Evolutionary conservation across 345 rosid species (phyloP).

Genomic region (Eutrema heterophyllum): DNA sequence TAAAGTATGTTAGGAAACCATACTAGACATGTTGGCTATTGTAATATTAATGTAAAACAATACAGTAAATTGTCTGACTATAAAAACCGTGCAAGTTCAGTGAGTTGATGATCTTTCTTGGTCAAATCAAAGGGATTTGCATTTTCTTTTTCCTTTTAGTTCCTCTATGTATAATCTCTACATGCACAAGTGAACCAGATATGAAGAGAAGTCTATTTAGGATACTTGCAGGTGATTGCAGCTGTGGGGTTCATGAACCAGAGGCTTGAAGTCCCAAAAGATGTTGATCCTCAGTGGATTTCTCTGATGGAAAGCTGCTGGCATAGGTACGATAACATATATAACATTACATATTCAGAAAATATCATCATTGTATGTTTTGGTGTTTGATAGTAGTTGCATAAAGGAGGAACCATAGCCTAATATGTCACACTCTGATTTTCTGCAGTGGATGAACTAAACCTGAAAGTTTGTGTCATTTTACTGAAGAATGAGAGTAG

Average conservation of each 20-base stretch:
- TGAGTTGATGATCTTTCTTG: neutral
- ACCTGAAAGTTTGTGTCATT: neutral
- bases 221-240: slow-evolving; percentile 75
- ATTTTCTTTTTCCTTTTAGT: neutral
- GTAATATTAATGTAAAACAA: neutral
- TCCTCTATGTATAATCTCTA: neutral
- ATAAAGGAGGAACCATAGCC: neutral
- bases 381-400: neutral
- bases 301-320: slow-evolving; percentile 88
- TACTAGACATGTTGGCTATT: neutral
- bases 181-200: neutral
- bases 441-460: neutral
- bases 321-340: slow-evolving; percentile 51
- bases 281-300: slow-evolving; percentile 77
- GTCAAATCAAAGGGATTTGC: neutral
- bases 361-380: neutral
- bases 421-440: neutral
- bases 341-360: neutral
- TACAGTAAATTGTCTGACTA: neutral
- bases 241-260: slow-evolving; percentile 98
- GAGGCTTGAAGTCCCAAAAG: slow-evolving; percentile 72
- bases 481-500: neutral
- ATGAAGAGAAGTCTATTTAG: slow-evolving; percentile 30
- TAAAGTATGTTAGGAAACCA: neutral
- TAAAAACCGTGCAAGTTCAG: neutral